Evolutionary conservation across 2,329 filamentous ascomycete species (phyloP).

Genomic region (Chrysoporthe austroafricana): DNA sequence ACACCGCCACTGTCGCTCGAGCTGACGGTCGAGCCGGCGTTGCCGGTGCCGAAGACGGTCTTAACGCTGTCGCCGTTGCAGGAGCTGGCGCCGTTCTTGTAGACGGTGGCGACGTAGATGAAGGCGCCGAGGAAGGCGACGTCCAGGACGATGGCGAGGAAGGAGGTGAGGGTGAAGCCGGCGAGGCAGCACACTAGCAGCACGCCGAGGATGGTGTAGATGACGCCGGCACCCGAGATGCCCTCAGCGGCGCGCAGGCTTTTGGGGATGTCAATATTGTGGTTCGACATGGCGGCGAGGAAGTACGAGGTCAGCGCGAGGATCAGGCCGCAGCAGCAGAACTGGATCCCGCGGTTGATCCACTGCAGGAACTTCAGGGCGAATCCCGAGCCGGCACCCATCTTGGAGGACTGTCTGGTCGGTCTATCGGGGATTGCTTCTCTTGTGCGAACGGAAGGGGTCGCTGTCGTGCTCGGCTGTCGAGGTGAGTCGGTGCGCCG

Average conservation of each 20-base stretch:
- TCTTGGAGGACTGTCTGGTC: slow-evolving; percentile 36
- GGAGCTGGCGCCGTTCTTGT: slow-evolving; percentile 66
- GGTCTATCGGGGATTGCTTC: too few relatives aligned
- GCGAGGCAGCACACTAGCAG: slow-evolving; percentile 80
- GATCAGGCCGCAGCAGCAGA: slow-evolving; percentile 73
- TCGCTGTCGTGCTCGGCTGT: not conserved
- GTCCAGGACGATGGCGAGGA: slow-evolving; percentile 76
- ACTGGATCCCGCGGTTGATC: slow-evolving; percentile 73
- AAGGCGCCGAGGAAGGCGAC: slow-evolving; percentile 76
- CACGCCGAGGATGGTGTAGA: slow-evolving; percentile 76
- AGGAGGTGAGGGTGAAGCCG: slow-evolving; percentile 72
- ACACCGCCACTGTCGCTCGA: slow-evolving; percentile 55
- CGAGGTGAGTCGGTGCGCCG: not conserved
- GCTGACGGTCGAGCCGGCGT: slow-evolving; percentile 52
- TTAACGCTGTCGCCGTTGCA: slow-evolving; percentile 63
- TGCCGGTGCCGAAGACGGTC: slow-evolving; percentile 71
- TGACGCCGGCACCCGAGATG: slow-evolving; percentile 72
- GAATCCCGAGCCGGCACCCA: slow-evolving; percentile 61
- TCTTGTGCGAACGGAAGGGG: not conserved
- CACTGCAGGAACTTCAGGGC: slow-evolving; percentile 72
- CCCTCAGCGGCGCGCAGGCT: slow-evolving; percentile 77
- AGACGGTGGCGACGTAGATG: slow-evolving; percentile 79
- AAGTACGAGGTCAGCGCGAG: slow-evolving; percentile 85
- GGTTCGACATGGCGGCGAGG: slow-evolving; percentile 71
- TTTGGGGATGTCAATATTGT: slow-evolving; percentile 64